Evolutionary conservation across 2,329 filamentous ascomycete genomes (phyloP), one percentile per base, ranked within the genome.

Genomic region (Orbilia oligospora): DNA sequence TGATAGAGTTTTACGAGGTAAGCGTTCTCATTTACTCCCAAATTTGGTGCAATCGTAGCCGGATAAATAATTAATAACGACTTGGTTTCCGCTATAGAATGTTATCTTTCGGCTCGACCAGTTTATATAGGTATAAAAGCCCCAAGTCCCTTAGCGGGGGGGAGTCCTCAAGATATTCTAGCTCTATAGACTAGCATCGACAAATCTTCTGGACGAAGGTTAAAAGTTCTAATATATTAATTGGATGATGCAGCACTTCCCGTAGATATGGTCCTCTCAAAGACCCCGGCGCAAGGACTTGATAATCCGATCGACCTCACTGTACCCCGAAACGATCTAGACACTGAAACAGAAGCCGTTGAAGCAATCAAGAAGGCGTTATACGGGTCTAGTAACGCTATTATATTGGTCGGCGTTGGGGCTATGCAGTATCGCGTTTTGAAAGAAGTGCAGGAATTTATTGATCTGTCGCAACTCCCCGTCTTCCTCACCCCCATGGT

Each of bases 401-500:
- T 96, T 41, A 89, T 97, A 46, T 86, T 97, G 5, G 90, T 97
- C 4, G 94, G 97, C 84, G 92, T 92, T 41, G 95, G 93, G 82
- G 91, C 93, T 12, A 90, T 94, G 80, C 90, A 93, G 38, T 92
- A 96, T 83, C 88, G 91, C 48, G 91, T 92, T 16, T 84, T 94
- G 0, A 84, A 89, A 0, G 93, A 96, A 84, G 90, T 93, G 18
- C 90, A 92, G 81, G 88, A 89, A 6, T 86, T 97, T 14, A 86
- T 97, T 66, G 87, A 91, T 76, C 92, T 91, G 84, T 92, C 92
- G 0, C 87, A 89, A 3, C 86, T 97, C 6, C 93, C 94, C 2
- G 91, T 92, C 0, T 97, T 96, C 81, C 92, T 94, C n/a, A 92
- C 93, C 0, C 93, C 93, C 1, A 97, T 97, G 92, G 93, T 93